A percentile compares a stretch with the other conserved stretches of the same genome.
These are phyloP conservation scores for Dryas alaskensis DNA, from an alignment of 306 rosid species.

Conservation along the genomic window DNA sequence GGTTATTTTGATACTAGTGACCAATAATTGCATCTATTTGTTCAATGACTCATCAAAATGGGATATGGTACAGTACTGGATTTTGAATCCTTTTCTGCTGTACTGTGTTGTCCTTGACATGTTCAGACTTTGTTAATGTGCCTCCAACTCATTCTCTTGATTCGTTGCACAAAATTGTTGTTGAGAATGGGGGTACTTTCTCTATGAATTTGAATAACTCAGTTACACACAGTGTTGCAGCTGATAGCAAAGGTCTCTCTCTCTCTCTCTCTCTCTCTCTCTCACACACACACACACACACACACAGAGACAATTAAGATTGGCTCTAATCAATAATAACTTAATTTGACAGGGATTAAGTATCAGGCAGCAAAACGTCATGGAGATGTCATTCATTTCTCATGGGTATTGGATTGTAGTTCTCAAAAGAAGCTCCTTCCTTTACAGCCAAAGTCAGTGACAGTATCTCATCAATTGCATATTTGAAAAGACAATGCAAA, in stretches of 20 bases:
- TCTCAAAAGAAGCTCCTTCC: slow-evolving; percentile 58
- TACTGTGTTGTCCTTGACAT: slow-evolving; percentile 54
- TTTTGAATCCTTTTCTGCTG: slow-evolving; percentile 19
- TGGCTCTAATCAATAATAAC: slow-evolving; percentile 20
- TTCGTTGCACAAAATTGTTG: slow-evolving; percentile 76
- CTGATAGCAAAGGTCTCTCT: slow-evolving; percentile 79
- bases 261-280: slow-evolving; percentile 38
- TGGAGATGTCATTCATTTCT: slow-evolving; percentile 76
- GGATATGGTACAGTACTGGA: slow-evolving; percentile 4
- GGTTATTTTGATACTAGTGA: neutral
- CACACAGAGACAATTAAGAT: neutral
- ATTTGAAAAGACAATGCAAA: neutral
- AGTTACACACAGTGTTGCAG: slow-evolving; percentile 86
- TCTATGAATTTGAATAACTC: slow-evolving; percentile 87
- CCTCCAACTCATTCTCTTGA: slow-evolving; percentile 75
- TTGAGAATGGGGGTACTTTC: slow-evolving; percentile 90
- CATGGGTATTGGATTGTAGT: slow-evolving; percentile 79
- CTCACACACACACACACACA: neutral
- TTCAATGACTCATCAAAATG: neutral
- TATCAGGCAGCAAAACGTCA: slow-evolving; percentile 74
- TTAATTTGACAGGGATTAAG: slow-evolving; percentile 65
- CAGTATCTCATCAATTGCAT: slow-evolving; percentile 19
- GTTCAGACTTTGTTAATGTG: slow-evolving; percentile 76
- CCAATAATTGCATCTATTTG: neutral
- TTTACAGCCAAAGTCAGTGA: slow-evolving; percentile 77